Percentiles rank a stretch among this genome's conserved stretches.
These are phyloP conservation scores for Phytophthora pistaciae DNA, from an alignment of 352 stramenopile species.

Conservation along the genomic window DNA sequence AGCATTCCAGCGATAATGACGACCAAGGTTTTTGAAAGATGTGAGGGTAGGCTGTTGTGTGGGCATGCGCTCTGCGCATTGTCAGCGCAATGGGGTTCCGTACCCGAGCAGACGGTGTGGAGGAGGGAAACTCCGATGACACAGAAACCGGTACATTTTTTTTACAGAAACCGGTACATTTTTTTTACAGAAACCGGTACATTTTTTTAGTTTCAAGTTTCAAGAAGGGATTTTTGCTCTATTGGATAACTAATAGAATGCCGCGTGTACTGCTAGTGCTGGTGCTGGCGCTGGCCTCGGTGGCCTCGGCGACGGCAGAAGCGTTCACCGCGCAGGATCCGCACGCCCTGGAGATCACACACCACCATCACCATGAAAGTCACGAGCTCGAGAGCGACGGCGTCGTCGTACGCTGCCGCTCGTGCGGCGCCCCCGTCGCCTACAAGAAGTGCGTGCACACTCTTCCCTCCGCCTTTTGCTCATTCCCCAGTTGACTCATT, in stretches of 20 bases:
- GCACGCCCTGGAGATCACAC: conserved; percentile 7
- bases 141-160: too few relatives aligned
- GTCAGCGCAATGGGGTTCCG: too few relatives aligned
- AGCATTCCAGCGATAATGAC: too few relatives aligned
- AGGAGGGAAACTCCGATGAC: too few relatives aligned
- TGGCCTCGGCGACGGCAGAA: conserved; percentile 12
- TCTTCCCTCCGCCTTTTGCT: neutral
- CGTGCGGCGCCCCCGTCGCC: conserved; percentile 76
- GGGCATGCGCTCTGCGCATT: too few relatives aligned
- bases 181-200: too few relatives aligned
- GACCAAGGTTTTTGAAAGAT: too few relatives aligned
- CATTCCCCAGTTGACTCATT: conserved; percentile 14
- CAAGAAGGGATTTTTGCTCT: too few relatives aligned
- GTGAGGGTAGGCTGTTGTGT: too few relatives aligned
- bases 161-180: too few relatives aligned
- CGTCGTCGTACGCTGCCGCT: conserved; percentile 75
- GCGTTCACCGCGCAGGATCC: conserved; percentile 13
- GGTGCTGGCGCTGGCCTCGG: conserved; percentile 25
- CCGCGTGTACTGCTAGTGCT: conserved; percentile 34
- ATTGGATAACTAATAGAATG: too few relatives aligned
- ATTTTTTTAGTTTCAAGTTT: too few relatives aligned
- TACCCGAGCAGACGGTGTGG: neutral
- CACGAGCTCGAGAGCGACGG: conserved; percentile 40
- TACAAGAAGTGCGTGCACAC: conserved; percentile 59
- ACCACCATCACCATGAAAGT: conserved; percentile 23